Percentiles rank a stretch among this genome's conserved stretches.
These are phyloP conservation scores for Acanthamoeba lenticulata DNA, from an alignment of 208 protist species.

Conservation along the genomic window DNA sequence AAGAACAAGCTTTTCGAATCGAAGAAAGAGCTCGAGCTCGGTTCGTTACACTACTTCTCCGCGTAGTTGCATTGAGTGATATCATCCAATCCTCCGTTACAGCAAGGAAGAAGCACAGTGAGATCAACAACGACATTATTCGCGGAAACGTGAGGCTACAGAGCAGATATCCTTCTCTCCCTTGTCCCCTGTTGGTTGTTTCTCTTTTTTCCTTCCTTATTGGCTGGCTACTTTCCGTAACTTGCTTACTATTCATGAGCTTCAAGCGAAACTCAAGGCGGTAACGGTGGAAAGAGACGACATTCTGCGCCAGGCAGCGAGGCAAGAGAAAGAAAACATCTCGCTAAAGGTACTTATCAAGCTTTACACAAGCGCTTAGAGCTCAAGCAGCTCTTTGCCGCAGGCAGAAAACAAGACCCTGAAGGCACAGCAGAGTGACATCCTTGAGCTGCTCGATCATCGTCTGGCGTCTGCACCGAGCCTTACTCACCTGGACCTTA, in stretches of 20 bases:
- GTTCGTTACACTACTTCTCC: background rate
- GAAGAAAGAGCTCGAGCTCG: background rate
- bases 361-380: background rate
- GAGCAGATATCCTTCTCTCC: slow-evolving; percentile 27
- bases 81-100: background rate
- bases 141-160: slow-evolving; percentile 29
- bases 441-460: background rate
- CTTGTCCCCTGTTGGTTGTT: background rate
- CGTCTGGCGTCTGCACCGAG: background rate
- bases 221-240: background rate
- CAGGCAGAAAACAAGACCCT: background rate
- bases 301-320: background rate
- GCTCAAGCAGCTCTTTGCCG: background rate
- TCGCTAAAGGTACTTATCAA: background rate
- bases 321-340: background rate
- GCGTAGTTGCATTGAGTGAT: background rate
- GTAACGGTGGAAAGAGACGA: background rate
- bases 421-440: background rate
- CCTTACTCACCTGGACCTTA: background rate
- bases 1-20: background rate
- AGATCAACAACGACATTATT: slow-evolving; percentile 51
- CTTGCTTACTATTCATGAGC: background rate
- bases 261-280: background rate
- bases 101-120: slow-evolving; percentile 5
- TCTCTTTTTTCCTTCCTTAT: background rate